Evolutionary conservation across 2,329 filamentous ascomycete species (phyloP).

Genomic region (Monilinia polystroma): DNA sequence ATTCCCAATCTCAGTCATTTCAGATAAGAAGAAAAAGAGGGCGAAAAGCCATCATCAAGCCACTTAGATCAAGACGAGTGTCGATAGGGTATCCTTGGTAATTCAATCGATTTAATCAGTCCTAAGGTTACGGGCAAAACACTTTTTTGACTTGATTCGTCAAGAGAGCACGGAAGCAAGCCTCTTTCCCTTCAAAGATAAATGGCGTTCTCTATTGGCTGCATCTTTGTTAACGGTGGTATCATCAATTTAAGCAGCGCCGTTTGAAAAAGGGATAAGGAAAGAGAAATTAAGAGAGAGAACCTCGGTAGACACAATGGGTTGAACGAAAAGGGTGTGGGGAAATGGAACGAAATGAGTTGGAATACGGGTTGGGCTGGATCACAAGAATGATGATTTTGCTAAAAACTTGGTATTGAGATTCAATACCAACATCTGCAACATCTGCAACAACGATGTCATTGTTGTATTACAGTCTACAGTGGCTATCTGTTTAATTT

Average conservation of each 20-base stretch:
- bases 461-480: neutral
- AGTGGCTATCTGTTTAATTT: neutral
- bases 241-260: constrained; percentile 1
- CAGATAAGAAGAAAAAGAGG: neutral
- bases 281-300: neutral
- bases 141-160: neutral
- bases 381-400: constrained; percentile 9
- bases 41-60: constrained; percentile 14
- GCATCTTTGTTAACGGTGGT: neutral
- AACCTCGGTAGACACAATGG: neutral
- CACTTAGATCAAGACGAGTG: constrained; percentile 18
- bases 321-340: constrained; percentile 2
- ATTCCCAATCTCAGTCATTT: constrained; percentile 17
- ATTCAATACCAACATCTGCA: constrained; percentile 19
- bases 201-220: neutral
- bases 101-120: neutral
- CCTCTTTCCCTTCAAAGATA: neutral
- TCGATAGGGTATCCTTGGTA: constrained; percentile 12
- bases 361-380: neutral
- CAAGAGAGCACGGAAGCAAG: neutral
- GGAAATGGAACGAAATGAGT: neutral
- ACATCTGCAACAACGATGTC: constrained; percentile 20
- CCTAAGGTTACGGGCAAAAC: neutral
- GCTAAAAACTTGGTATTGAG: constrained; percentile 13
- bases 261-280: neutral